A percentile compares a stretch with the other conserved stretches of the same genome.
Conservation (phyloP, 129 eudicot genomes). For the Pseudognaphalium luteoalbum region DNA sequence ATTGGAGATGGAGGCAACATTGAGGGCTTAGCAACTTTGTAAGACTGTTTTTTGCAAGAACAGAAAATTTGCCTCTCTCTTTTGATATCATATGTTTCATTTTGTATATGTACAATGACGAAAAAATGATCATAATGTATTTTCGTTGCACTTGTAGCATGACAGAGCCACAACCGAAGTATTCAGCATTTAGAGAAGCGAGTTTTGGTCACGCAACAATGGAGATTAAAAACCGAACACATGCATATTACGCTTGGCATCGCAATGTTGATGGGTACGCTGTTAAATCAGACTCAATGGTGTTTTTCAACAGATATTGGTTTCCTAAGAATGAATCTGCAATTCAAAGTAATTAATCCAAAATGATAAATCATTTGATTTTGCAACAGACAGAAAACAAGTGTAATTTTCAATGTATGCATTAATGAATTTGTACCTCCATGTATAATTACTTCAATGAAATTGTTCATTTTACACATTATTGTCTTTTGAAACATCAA, state of each 20-base stretch:
- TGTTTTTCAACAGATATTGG: slow-evolving; percentile 52
- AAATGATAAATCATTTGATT: background rate
- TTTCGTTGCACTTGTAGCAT: slow-evolving; percentile 35
- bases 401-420: background rate
- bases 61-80: background rate
- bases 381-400: slow-evolving; percentile 4
- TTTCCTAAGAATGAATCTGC: slow-evolving; percentile 42
- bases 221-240: slow-evolving; percentile 64
- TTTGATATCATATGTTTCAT: background rate
- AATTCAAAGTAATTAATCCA: background rate
- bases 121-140: background rate
- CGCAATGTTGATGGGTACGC: slow-evolving; percentile 53
- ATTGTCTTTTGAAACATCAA: background rate
- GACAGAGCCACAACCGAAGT: slow-evolving; percentile 60
- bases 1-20: slow-evolving; percentile 71
- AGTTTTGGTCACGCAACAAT: slow-evolving; percentile 62
- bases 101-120: background rate
- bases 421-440: background rate
- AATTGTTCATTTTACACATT: background rate
- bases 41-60: slow-evolving; percentile 24
- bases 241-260: slow-evolving; percentile 62
- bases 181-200: slow-evolving; percentile 65
- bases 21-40: slow-evolving; percentile 61
- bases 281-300: slow-evolving; percentile 39
- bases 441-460: background rate